phyloP scores from a whole-genome alignment of 768 basidiomycete genomes.

The Trametes coccinea region DNA sequence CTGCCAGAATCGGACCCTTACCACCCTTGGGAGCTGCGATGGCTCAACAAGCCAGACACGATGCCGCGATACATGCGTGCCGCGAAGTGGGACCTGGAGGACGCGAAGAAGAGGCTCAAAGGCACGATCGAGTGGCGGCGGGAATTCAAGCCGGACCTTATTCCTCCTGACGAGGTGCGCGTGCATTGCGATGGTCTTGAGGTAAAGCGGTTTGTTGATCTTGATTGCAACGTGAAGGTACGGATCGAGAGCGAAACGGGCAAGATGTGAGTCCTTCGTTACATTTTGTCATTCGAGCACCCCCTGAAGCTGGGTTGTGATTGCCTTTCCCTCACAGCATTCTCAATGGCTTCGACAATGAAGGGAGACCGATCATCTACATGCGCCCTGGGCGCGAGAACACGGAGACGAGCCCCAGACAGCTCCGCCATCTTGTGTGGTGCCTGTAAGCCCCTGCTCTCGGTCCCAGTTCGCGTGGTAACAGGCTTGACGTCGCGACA shows the following conservation, averaged over 20 bases:
- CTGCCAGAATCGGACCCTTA: slow-evolving; percentile 73
- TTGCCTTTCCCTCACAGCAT: slow-evolving; percentile 45
- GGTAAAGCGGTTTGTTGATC: slow-evolving; percentile 1
- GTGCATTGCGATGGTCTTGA: background rate
- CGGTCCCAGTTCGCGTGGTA: background rate
- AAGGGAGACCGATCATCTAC: slow-evolving; percentile 86
- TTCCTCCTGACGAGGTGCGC: slow-evolving; percentile 68
- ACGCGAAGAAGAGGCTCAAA: slow-evolving; percentile 77
- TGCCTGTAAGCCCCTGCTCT: slow-evolving; percentile 60
- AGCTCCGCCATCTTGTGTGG: slow-evolving; percentile 85
- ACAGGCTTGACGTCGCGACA: background rate
- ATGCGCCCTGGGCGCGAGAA: slow-evolving; percentile 89
- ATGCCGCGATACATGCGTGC: slow-evolving; percentile 80
- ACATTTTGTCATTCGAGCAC: background rate
- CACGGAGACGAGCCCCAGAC: slow-evolving; percentile 73
- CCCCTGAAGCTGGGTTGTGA: background rate
- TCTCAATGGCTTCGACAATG: slow-evolving; percentile 81
- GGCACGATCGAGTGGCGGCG: slow-evolving; percentile 83
- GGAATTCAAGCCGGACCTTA: slow-evolving; percentile 83
- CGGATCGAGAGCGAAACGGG: slow-evolving; percentile 81
- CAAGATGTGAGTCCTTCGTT: slow-evolving; percentile 64
- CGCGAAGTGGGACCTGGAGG: slow-evolving; percentile 77
- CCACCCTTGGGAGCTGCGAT: slow-evolving; percentile 73
- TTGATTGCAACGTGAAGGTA: slow-evolving; percentile 38
- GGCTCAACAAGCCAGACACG: slow-evolving; percentile 70